These are phyloP conservation scores for Lodderomyces margitis DNA, from an alignment of 1,139 yeast genomes.

Conservation along the genomic window DNA sequence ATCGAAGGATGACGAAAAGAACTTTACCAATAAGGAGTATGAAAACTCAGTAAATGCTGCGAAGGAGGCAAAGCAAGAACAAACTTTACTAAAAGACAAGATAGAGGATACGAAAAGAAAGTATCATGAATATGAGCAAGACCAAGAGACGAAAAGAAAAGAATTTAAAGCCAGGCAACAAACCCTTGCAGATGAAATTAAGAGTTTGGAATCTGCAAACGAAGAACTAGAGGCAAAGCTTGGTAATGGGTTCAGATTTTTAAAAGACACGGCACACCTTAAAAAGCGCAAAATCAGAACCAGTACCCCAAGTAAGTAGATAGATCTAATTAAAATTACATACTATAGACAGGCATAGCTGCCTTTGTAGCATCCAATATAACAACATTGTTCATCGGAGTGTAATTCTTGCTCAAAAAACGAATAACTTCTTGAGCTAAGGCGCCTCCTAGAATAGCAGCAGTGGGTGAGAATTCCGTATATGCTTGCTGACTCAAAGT, in stretches of 20 bases:
- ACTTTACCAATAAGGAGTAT: slow-evolving; percentile 66
- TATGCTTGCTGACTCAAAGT: slow-evolving; percentile 50
- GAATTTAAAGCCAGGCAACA: slow-evolving; percentile 22
- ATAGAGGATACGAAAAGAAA: slow-evolving; percentile 31
- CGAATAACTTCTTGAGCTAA: slow-evolving; percentile 91
- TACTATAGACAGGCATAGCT: slow-evolving; percentile 72
- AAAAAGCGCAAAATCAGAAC: slow-evolving; percentile 47
- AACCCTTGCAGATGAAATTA: slow-evolving; percentile 23
- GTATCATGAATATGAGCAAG: slow-evolving; percentile 24
- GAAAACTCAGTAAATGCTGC: slow-evolving; percentile 58
- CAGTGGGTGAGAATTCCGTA: slow-evolving; percentile 78
- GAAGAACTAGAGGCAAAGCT: slow-evolving; percentile 29
- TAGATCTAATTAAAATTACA: slow-evolving; percentile 21
- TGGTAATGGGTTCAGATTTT: slow-evolving; percentile 35
- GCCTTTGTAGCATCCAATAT: slow-evolving; percentile 69
- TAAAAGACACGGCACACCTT: slow-evolving; percentile 42
- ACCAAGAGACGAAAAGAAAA: slow-evolving; percentile 22
- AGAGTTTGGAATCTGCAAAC: slow-evolving; percentile 15
- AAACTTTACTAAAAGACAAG: slow-evolving; percentile 28
- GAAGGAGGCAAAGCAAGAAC: slow-evolving; percentile 47
- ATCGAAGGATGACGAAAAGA: slow-evolving; percentile 51
- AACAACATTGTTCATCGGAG: slow-evolving; percentile 79
- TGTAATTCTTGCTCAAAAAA: slow-evolving; percentile 68
- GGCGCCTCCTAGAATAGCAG: slow-evolving; percentile 89
- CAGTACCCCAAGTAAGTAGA: slow-evolving; percentile 29